Conservation (phyloP, 129 eudicot species). For the Logfia minima region DNA sequence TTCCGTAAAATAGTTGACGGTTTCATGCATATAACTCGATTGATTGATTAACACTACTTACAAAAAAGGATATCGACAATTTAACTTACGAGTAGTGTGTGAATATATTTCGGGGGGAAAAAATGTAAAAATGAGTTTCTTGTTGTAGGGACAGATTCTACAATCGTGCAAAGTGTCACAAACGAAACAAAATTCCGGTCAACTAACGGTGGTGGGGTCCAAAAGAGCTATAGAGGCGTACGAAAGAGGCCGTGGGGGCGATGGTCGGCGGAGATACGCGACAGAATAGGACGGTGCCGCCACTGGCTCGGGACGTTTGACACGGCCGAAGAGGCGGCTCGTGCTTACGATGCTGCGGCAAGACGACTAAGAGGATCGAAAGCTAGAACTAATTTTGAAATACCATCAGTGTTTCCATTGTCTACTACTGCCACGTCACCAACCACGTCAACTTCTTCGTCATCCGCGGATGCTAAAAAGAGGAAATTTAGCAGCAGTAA, state of each 20-base stretch:
- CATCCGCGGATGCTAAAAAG: conserved; percentile 32
- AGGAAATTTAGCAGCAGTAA: conserved; percentile 20
- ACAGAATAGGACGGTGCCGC: conserved; percentile 78
- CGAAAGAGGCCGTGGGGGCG: conserved; percentile 95
- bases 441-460: conserved; percentile 27
- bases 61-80: too few relatives aligned
- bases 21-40: too few relatives aligned
- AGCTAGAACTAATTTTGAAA: conserved; percentile 69
- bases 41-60: too few relatives aligned
- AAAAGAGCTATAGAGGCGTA: conserved; percentile 70
- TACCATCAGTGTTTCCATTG: conserved; percentile 59
- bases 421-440: conserved; percentile 17
- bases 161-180: neutral
- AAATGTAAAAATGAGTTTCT: neutral
- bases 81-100: too few relatives aligned
- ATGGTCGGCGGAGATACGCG: conserved; percentile 97
- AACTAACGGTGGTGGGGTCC: neutral
- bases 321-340: conserved; percentile 87
- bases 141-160: neutral
- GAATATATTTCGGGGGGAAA: too few relatives aligned
- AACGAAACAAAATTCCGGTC: neutral
- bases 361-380: conserved; percentile 79
- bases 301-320: conserved; percentile 97
- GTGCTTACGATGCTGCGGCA: conserved; percentile 90
- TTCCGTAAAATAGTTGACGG: too few relatives aligned